These are phyloP conservation scores for Beverwykella pulmonaria DNA, from an alignment of 495 filamentous ascomycete genomes.

Conservation along the genomic window DNA sequence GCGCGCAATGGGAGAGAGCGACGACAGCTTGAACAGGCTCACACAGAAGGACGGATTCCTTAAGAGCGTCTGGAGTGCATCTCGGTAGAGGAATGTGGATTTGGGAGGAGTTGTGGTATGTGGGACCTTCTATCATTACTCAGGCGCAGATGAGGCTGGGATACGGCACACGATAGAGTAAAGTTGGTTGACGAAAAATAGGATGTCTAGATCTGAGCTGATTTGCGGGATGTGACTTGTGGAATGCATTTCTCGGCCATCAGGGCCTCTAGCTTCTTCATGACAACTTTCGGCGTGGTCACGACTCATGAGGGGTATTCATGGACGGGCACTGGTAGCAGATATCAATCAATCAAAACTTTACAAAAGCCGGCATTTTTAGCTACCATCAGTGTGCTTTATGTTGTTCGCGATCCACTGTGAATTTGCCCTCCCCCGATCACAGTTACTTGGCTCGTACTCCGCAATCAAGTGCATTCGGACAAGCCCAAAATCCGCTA, in stretches of 20 bases:
- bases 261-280: constrained; percentile 2
- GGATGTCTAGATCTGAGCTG: constrained; percentile 10
- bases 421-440: neutral
- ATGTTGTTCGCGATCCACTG: neutral
- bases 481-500: too few relatives aligned
- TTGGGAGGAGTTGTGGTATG: constrained; percentile 23
- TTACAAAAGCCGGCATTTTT: neutral
- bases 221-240: neutral
- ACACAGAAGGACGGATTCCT: constrained; percentile 93
- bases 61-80: constrained; percentile 91
- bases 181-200: constrained; percentile 15
- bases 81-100: constrained; percentile 60
- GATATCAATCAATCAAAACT: constrained; percentile 6
- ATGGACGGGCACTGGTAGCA: neutral
- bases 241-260: constrained; percentile 17
- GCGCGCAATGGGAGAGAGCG: constrained; percentile 93
- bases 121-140: neutral
- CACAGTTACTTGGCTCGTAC: too few relatives aligned
- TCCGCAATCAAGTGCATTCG: too few relatives aligned
- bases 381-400: neutral
- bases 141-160: neutral
- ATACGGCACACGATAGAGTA: neutral
- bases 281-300: constrained; percentile 3
- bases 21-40: constrained; percentile 94
- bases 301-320: neutral